These are phyloP conservation scores for Backusella mclennaniae DNA, from an alignment of 192 early-diverging fungal genomes.

Conservation along the genomic window DNA sequence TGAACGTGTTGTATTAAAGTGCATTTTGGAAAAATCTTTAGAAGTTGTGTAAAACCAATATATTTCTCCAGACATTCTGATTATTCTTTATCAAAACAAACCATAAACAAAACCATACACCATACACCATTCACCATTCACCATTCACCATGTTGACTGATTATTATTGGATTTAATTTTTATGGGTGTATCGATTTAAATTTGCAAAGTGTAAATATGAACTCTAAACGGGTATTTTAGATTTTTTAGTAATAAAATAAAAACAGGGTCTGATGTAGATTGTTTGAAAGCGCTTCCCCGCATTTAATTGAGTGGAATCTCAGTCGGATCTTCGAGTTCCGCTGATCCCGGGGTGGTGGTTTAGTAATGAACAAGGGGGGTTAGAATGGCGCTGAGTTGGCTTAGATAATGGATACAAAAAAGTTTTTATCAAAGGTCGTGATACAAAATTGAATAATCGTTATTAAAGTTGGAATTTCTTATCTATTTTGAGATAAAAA, in stretches of 20 bases:
- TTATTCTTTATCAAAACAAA: no score
- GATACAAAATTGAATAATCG: neutral
- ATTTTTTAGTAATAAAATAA: no score
- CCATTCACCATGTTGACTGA: neutral
- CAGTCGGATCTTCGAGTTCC: neutral
- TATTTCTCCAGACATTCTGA: neutral
- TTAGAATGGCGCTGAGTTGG: neutral
- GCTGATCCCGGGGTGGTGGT: neutral
- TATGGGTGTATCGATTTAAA: no score
- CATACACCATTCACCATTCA: neutral
- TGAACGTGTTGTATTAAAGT: neutral
- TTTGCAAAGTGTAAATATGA: no score
- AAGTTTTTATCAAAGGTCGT: neutral
- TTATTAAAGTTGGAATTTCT: neutral
- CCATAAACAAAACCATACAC: no score
- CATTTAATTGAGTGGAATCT: neutral
- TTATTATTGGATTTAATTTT: no score
- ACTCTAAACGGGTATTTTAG: no score
- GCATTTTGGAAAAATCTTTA: neutral
- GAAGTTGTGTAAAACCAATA: neutral
- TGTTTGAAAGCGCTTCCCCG: neutral
- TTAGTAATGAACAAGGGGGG: neutral
- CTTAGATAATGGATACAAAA: neutral
- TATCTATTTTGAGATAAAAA: neutral
- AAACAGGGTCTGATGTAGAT: no score